Base-by-base conservation (phyloP, 768 basidiomycete genomes). In the Tremella yokohamensis region DNA sequence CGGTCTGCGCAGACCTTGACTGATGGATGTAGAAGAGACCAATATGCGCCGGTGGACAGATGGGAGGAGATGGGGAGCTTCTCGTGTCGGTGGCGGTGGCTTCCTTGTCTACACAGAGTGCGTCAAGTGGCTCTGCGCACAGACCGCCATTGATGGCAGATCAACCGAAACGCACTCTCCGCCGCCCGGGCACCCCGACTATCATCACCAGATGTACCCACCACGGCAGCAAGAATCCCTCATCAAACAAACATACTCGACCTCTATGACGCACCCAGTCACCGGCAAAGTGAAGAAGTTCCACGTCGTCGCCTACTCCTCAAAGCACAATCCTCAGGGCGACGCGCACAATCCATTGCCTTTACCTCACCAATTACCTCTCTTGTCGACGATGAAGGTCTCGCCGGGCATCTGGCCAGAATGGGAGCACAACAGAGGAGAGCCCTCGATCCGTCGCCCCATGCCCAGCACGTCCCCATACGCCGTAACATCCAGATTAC, bases 171-270 rank as follows among this genome's bases (percentile, higher is more conserved):
- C 15, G 13, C 18, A 26, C 38, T 64, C 37, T 24, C 51, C 66
- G 22, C 65, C 66, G 15, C 53, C 61, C 15, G 52, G 50, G 13
- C 54, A 52, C 26, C 60, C 66, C 2, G 44, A 60, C 39, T 40
- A 34, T 38, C 51, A 45, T 45, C 42, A 45, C 15, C 42, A 18
- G n/a, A 45, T 51, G 53, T 58, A 8, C 25, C 56, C 24, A 51
- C 52, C 37, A 58, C 54, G 4, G 22, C 16, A 54, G 11, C 42
- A 54, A 2, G 74, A 69, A 34, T 56, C 66, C 15, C 57, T 75
- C 18, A 63, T 75, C 69, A 75, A 75, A 56, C 74, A 75, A 48
- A 75, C 74, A 3, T 75, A 69, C 56, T 69, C 69, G 20, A 72
- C 72, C 19, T 64, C 61, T 11, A 71, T 73, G 63, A 63, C 60